These are phyloP conservation scores for Vigna trinervia DNA, from an alignment of 306 rosid species.

Conservation along the genomic window DNA sequence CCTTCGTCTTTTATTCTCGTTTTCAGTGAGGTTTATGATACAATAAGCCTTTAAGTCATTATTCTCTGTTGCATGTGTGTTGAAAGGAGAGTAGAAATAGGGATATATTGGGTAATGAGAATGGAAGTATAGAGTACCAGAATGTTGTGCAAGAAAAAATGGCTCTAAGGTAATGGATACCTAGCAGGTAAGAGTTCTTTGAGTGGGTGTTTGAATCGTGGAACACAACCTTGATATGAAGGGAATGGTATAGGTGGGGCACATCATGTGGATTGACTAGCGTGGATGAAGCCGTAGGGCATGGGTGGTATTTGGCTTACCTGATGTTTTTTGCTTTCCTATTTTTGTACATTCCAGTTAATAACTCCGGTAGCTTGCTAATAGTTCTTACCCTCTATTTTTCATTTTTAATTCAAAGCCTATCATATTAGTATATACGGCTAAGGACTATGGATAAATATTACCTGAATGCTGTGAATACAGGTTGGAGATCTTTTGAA, in stretches of 20 bases:
- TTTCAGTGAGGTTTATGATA: neutral
- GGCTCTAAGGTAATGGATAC: neutral
- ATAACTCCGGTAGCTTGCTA: neutral
- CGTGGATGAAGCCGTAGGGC: neutral
- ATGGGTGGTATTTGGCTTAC: neutral
- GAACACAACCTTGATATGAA: neutral
- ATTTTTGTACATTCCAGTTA: neutral
- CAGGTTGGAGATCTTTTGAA: slow-evolving; percentile 83
- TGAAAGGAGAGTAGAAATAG: slow-evolving; percentile 1
- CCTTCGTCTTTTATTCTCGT: neutral
- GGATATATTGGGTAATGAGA: neutral
- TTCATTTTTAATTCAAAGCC: neutral
- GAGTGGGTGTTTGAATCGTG: neutral
- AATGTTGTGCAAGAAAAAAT: neutral
- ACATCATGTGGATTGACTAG: neutral
- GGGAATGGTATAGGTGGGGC: neutral
- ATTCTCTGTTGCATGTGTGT: neutral
- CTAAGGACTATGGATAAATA: neutral
- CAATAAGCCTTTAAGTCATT: neutral
- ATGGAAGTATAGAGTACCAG: neutral
- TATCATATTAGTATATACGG: neutral
- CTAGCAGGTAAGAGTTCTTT: neutral
- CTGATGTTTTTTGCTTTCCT: neutral
- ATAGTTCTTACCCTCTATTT: slow-evolving; percentile 16
- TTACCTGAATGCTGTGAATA: slow-evolving; percentile 11